Conservation (phyloP, 352 stramenopile species). For the Pythium myriotylum region DNA sequence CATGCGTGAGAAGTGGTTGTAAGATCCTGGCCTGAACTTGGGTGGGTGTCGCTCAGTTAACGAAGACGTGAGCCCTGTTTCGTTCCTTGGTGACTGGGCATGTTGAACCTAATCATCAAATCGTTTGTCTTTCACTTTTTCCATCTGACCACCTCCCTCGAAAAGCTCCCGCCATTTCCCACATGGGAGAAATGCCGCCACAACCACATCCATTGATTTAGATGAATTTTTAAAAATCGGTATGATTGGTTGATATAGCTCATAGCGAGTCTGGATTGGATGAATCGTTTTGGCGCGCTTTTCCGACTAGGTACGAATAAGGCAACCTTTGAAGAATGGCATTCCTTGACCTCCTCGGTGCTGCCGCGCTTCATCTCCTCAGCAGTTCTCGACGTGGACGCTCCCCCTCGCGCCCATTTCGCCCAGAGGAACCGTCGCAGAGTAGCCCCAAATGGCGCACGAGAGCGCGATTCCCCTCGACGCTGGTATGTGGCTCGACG, state of each 20-base stretch:
- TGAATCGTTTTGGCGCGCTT: conserved; percentile 20
- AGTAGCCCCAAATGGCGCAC: conserved; percentile 14
- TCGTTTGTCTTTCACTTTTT: too few relatives aligned
- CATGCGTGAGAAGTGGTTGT: conserved; percentile 29
- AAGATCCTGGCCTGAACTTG: conserved; percentile 5
- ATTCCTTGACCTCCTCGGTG: too few relatives aligned
- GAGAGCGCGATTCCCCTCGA: conserved; percentile 21
- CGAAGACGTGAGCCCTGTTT: too few relatives aligned
- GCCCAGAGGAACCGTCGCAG: too few relatives aligned
- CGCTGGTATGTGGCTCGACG: conserved; percentile 30
- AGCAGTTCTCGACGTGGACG: too few relatives aligned
- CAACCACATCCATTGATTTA: conserved; percentile 5
- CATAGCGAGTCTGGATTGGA: conserved; percentile 1
- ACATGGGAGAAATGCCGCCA: conserved; percentile 16
- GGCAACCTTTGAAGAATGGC: conserved; percentile 17
- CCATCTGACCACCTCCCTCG: too few relatives aligned
- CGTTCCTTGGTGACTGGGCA: too few relatives aligned
- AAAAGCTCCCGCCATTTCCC: conserved; percentile 13
- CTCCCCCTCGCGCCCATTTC: too few relatives aligned
- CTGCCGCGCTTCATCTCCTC: too few relatives aligned
- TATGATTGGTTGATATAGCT: conserved; percentile 8
- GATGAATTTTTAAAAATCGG: too few relatives aligned
- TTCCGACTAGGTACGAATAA: conserved; percentile 20
- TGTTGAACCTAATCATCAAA: too few relatives aligned
- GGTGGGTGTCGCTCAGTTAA: background rate